A percentile compares a stretch with the other conserved stretches of the same genome.
Conservation (phyloP, 306 rosid genomes). For the Prunus campanulata region DNA sequence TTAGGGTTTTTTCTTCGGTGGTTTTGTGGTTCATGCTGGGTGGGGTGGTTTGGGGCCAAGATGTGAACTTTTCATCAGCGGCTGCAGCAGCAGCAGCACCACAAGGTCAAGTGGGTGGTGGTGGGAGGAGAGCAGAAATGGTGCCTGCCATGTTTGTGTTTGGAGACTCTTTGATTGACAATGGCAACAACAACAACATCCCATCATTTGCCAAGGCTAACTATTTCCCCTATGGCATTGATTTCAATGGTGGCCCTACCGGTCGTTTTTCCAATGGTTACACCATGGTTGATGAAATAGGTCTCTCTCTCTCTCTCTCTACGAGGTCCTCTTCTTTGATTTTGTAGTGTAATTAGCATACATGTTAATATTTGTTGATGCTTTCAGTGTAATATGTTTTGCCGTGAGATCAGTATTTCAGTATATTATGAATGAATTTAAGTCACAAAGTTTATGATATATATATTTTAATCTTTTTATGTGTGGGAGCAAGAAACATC, state of each 20-base stretch:
- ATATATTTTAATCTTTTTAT: neutral
- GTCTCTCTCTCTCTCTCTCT: slow-evolving; percentile 16
- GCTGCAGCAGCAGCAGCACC: neutral
- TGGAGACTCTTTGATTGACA: slow-evolving; percentile 91
- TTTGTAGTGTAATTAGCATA: neutral
- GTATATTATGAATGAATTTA: too few relatives aligned
- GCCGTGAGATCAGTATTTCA: too few relatives aligned
- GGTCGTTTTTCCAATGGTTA: slow-evolving; percentile 93
- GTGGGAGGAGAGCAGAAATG: slow-evolving; percentile 30
- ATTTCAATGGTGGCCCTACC: slow-evolving; percentile 82
- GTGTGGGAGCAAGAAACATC: neutral
- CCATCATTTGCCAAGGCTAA: slow-evolving; percentile 91
- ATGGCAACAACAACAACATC: slow-evolving; percentile 86
- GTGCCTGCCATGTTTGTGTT: slow-evolving; percentile 94
- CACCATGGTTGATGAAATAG: slow-evolving; percentile 84
- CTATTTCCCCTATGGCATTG: slow-evolving; percentile 88
- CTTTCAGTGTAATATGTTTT: too few relatives aligned
- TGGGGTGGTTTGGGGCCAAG: slow-evolving; percentile 39
- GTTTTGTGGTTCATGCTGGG: slow-evolving; percentile 21
- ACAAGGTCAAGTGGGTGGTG: neutral
- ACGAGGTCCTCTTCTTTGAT: neutral
- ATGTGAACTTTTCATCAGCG: neutral
- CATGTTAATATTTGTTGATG: too few relatives aligned
- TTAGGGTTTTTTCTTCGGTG: slow-evolving; percentile 13
- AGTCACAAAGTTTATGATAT: too few relatives aligned